These are phyloP conservation scores for Tribonema minus DNA, from an alignment of 108 stramenopile genomes.

Conservation along the genomic window DNA sequence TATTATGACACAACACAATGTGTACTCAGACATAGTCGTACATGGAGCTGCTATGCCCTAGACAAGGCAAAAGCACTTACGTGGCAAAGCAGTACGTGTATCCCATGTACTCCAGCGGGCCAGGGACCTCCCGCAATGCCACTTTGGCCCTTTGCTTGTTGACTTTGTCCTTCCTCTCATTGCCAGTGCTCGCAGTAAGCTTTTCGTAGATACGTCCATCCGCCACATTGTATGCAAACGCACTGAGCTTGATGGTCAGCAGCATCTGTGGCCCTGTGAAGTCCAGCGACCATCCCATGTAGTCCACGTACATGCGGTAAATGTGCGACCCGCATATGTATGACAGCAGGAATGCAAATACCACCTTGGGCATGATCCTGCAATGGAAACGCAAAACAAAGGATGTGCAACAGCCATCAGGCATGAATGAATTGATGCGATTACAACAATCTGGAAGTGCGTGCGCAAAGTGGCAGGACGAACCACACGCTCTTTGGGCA, in stretches of 20 bases:
- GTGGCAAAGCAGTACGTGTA: conserved; percentile 91
- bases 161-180: conserved; percentile 31
- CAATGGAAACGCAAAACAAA: conserved; percentile 52
- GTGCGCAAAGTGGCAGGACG: too few species aligned
- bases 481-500: background rate
- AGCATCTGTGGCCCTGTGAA: conserved; percentile 82
- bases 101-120: conserved; percentile 81
- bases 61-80: too few species aligned
- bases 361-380: conserved; percentile 64
- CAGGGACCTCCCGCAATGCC: conserved; percentile 71
- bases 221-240: conserved; percentile 91
- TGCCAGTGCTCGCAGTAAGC: conserved; percentile 29
- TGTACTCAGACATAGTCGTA: too few species aligned
- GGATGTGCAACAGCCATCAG: background rate
- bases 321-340: conserved; percentile 84
- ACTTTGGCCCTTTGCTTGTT: background rate
- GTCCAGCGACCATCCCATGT: conserved; percentile 90
- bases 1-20: too few species aligned
- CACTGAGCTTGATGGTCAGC: conserved; percentile 89
- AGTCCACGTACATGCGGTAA: conserved; percentile 89
- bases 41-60: too few species aligned
- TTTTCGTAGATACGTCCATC: conserved; percentile 67
- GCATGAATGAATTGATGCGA: too few species aligned
- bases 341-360: conserved; percentile 77
- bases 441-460: too few species aligned